Evolutionary conservation across 2,329 filamentous ascomycete species (phyloP), one percentile per base, ranked within the genome.

Genomic region (Lasiodiplodia citricola): DNA sequence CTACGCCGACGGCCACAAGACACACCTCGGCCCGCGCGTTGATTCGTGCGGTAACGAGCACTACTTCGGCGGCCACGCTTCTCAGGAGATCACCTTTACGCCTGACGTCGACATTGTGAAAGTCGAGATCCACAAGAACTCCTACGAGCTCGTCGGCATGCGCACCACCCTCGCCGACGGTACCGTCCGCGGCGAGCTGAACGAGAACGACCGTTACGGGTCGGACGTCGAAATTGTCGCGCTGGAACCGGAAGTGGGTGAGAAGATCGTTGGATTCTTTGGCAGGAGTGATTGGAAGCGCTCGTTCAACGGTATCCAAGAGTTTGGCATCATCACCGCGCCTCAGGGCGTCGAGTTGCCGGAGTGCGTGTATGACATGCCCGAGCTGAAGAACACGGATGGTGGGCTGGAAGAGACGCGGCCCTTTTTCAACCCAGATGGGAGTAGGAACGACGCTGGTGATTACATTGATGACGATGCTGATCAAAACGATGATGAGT

Each of bases 241-340:
- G 51, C 71, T 79, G 72, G 77, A 77, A 64, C 77, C 80, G 1
- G 74, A 70, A 1, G 52, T 69, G 0, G 75, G 77, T 31, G 80
- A 85, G 63, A 76, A 76, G 14, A 81, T 86, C 55, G 76, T 86
- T 10, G 84, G 84, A 0, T 85, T 86, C 70, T 84, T 76, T 68
- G 84, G 84, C 2, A 74, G 72, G 60, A 84, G 79, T 67, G 71
- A 73, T 2, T 41, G 44, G 31, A 38, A 55, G 3, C 37, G 72
- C 72, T 47, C 77, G 75, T 71, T 74, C 70, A 66, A 52, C 58
- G 71, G 71, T 4, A 68, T 74, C 1, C 54, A 72, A 50, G 80
- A 85, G 70, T 85, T 86, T 74, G 84, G 83, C 5, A 85, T 86
- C 62, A 77, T 86, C 23, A 85, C 81, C 1, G 82, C 79, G 4